Evolutionary conservation across 768 basidiomycete genomes (phyloP).

Genomic region (Fomitopsis pulvina): DNA sequence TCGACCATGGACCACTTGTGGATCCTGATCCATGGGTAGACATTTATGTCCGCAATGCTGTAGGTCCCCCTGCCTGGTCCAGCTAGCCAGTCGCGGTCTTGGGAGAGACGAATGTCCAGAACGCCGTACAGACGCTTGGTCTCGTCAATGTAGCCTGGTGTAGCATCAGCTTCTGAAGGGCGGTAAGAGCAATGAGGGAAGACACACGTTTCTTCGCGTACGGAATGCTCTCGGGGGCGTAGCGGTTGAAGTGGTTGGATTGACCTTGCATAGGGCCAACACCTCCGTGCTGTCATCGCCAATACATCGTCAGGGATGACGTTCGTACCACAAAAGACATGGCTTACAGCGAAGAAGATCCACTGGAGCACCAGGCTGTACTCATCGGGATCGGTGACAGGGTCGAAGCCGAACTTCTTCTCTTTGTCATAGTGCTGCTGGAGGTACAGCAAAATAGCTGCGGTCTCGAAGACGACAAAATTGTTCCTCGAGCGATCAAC

Average conservation of each 20-base stretch:
- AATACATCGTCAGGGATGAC: too few relatives aligned
- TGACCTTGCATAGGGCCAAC: constrained; percentile 89
- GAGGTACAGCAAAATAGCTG: constrained; percentile 82
- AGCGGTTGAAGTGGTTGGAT: constrained; percentile 60
- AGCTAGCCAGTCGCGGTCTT: constrained; percentile 69
- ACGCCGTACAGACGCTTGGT: constrained; percentile 81
- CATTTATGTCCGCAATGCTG: constrained; percentile 69
- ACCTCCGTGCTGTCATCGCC: constrained; percentile 54
- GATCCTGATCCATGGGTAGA: constrained; percentile 53
- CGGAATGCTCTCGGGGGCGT: constrained; percentile 59
- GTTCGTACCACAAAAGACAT: neutral
- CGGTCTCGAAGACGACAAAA: constrained; percentile 69
- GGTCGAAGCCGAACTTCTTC: constrained; percentile 61
- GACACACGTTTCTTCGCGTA: constrained; percentile 59
- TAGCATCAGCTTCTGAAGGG: constrained; percentile 1
- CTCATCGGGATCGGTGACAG: constrained; percentile 42
- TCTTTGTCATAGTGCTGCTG: constrained; percentile 75
- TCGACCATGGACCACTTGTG: constrained; percentile 45
- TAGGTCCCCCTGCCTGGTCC: constrained; percentile 66
- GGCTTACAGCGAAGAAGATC: constrained; percentile 74
- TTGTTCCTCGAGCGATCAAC: constrained; percentile 54
- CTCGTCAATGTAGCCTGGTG: constrained; percentile 69
- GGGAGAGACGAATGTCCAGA: constrained; percentile 63
- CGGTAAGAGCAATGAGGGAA: neutral
- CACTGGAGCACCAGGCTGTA: constrained; percentile 76